Evolutionary conservation across 1,284 basidiomycete genomes (phyloP).

Genomic region (Mrakiaceae sp.): DNA sequence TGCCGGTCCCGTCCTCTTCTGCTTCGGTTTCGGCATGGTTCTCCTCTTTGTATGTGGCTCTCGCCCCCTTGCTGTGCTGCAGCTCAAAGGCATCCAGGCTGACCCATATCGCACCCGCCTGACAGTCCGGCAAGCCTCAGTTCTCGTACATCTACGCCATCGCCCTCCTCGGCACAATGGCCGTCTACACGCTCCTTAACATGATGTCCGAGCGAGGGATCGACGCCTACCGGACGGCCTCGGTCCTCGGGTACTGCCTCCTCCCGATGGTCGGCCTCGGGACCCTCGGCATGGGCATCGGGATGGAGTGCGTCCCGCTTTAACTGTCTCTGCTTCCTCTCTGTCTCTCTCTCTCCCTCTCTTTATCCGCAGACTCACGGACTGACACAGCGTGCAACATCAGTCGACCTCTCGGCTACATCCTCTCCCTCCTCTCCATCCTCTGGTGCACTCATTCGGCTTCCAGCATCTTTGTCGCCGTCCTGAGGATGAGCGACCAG

Average conservation of each 20-base stretch:
- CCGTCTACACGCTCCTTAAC: constrained; percentile 91
- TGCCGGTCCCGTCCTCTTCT: constrained; percentile 89
- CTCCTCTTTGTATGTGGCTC: constrained; percentile 64
- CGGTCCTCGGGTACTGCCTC: constrained; percentile 93
- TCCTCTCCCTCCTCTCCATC: constrained; percentile 67
- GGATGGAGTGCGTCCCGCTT: constrained; percentile 59
- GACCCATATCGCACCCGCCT: not conserved
- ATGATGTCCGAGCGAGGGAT: constrained; percentile 94
- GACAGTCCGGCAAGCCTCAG: constrained; percentile 90
- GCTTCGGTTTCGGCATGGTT: constrained; percentile 80
- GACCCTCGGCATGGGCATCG: constrained; percentile 73
- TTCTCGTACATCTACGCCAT: constrained; percentile 99
- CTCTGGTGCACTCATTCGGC: constrained; percentile 93
- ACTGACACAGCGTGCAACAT: not conserved
- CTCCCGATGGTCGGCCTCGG: constrained; percentile 95
- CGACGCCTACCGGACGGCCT: constrained; percentile 90
- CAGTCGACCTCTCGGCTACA: constrained; percentile 70
- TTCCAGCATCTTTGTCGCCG: constrained; percentile 84
- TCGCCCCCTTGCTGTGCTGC: not conserved
- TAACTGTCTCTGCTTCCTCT: not conserved
- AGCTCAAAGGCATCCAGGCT: not conserved
- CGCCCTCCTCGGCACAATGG: constrained; percentile 82
- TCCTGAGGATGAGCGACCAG: constrained; percentile 86
- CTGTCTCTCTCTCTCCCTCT: not conserved
- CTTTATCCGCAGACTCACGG: not conserved